Evolutionary conservation across 2,329 filamentous ascomycete species (phyloP).

Genomic region (Aquanectria penicillioides): DNA sequence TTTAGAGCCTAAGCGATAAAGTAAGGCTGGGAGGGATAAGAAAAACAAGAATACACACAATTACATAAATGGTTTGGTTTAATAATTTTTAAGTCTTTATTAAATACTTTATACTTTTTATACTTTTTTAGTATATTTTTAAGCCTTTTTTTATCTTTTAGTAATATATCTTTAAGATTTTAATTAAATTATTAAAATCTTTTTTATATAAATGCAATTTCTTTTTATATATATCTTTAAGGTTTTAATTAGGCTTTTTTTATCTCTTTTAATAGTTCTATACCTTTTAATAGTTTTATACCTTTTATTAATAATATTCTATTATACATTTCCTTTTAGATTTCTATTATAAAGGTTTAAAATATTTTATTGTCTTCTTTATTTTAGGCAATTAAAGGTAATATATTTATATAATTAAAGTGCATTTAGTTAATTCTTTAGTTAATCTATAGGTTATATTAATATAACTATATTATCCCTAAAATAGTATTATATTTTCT

Average conservation of each 20-base stretch:
- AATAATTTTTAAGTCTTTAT: slow-evolving; percentile 22
- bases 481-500: background rate
- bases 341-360: background rate
- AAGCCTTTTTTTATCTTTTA: background rate
- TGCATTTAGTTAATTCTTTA: background rate
- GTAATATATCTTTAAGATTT: background rate
- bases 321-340: background rate
- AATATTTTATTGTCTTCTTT: background rate
- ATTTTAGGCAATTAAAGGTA: background rate
- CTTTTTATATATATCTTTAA: slow-evolving; percentile 9
- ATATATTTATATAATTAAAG: background rate
- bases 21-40: too few species aligned
- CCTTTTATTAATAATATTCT: background rate
- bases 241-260: too few species aligned
- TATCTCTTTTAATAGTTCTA: too few species aligned
- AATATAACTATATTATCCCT: background rate
- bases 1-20: too few species aligned
- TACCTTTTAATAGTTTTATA: slow-evolving; percentile 8
- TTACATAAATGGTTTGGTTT: too few species aligned
- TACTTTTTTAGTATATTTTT: slow-evolving; percentile 28
- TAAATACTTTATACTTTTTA: slow-evolving; percentile 27
- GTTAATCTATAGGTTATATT: background rate
- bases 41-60: too few species aligned
- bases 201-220: background rate
- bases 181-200: slow-evolving; percentile 14